phyloP scores from a whole-genome alignment of 2,329 filamentous ascomycete genomes.

The Diaporthe destruens region DNA sequence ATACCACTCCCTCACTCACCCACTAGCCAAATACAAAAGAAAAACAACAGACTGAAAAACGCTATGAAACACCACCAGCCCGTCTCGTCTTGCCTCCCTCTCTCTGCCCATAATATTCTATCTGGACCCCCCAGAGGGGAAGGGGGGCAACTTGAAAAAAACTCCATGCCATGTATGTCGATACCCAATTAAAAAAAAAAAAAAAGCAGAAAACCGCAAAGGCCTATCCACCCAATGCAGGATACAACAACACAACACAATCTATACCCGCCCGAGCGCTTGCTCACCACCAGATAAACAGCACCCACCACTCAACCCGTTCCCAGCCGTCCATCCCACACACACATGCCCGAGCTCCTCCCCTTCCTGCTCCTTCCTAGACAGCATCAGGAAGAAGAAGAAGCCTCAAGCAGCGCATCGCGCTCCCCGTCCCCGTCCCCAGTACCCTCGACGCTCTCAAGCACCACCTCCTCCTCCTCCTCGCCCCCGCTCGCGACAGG shows the following conservation, averaged over 20 bases:
- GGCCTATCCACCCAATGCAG: not conserved
- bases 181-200: too few species aligned
- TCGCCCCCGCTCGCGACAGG: not conserved
- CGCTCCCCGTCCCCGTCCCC: slow-evolving; percentile 1
- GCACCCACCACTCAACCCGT: too few species aligned
- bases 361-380: not conserved
- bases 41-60: not conserved
- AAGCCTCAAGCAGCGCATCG: slow-evolving; percentile 17
- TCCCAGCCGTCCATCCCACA: too few species aligned
- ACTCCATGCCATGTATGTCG: slow-evolving; percentile 27
- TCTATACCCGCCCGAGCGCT: not conserved
- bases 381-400: not conserved
- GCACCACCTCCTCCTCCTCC: slow-evolving; percentile 20
- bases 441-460: slow-evolving; percentile 19
- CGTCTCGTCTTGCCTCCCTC: not conserved
- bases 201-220: not conserved
- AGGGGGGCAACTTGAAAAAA: not conserved
- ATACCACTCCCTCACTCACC: too few species aligned
- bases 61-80: not conserved
- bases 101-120: slow-evolving; percentile 20
- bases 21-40: not conserved
- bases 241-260: not conserved
- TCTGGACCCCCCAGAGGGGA: not conserved
- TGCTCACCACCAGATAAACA: too few species aligned
- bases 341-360: too few species aligned